Evolutionary conservation across 75 land plant genomes (phyloP).

Genomic region (Sequoiadendron giganteum): DNA sequence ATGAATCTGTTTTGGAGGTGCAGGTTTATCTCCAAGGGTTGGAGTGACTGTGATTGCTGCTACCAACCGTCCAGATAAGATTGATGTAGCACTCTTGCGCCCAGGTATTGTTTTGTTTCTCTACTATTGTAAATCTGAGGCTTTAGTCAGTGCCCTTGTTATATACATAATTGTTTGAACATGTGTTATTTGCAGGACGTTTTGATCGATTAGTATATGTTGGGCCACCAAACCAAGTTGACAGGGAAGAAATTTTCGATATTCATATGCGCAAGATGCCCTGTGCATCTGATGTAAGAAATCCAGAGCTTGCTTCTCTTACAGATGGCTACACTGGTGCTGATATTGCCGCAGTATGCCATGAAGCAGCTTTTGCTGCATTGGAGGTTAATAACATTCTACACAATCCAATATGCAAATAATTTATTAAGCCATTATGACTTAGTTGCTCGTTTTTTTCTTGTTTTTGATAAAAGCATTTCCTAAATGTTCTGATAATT

Average conservation of each 20-base stretch:
- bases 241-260: slow-evolving; percentile 82
- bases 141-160: background rate
- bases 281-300: slow-evolving; percentile 54
- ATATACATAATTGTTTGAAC: background rate
- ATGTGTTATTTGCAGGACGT: slow-evolving; percentile 56
- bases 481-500: background rate
- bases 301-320: slow-evolving; percentile 50
- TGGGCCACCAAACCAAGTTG: slow-evolving; percentile 78
- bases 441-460: background rate
- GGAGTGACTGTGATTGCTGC: slow-evolving; percentile 96
- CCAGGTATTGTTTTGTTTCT: slow-evolving; percentile 60
- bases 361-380: slow-evolving; percentile 81
- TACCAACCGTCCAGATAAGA: slow-evolving; percentile 96
- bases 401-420: slow-evolving; percentile 1
- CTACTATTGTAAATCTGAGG: background rate
- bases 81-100: slow-evolving; percentile 89
- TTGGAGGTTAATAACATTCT: slow-evolving; percentile 61
- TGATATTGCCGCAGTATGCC: slow-evolving; percentile 84
- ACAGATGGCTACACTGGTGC: slow-evolving; percentile 96
- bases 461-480: background rate
- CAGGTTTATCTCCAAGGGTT: slow-evolving; percentile 78
- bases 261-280: slow-evolving; percentile 79
- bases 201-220: slow-evolving; percentile 95
- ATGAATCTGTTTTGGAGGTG: background rate
- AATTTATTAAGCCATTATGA: background rate